Base-by-base conservation (phyloP, 257 asterid species). In the Paulownia fortunei region DNA sequence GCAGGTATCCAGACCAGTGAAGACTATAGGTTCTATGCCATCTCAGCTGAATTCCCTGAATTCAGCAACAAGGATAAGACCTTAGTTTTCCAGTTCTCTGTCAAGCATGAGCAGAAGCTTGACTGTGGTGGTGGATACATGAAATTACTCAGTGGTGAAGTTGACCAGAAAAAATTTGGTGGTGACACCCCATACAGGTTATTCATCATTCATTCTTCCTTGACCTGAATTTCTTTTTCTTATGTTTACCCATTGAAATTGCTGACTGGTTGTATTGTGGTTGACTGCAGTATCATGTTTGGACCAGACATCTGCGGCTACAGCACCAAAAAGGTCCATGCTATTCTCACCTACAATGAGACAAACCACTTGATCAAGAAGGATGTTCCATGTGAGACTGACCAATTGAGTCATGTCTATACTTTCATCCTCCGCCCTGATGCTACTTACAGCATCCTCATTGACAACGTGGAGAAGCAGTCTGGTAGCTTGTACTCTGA, bases 101-200 rank as follows among this genome's bases (percentile, higher is more conserved):
- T 96, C 80, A 96, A 96, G 91, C 99, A 96, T 73, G 99, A 96
- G 81, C 99, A 96, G 83, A 96, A 96, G 88, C 97, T 96, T 69
- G 99, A 96, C 87, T 96, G 99, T 80, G 99, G 98, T 76, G 99
- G 99, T 86, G 99, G 99, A 73, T 96, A 96, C 91, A 93, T 96
- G 99, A 96, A 96, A 79, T 82, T 96, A 82, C 89, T 96, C 52
- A 90, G 96, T 78, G 96, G 97, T 55, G 98, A 90, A 0, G 78
- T 90, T 59, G 97, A 94, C 84, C 98, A 94, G 79, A 94, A 89
- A 88, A 90, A 90, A 79, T 96, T 96, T 26, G 98, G 99, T 15
- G 99, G 98, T 55, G 98, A 93, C 81, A 92, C 97, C 67, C 97
- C 97, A 37, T 94, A 94, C 94, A 94, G 97, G 98, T 87, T 2